Evolutionary conservation across 495 filamentous ascomycete genomes (phyloP), one percentile per base, ranked within the genome.

Genomic region (Chaetomium cochliodes): DNA sequence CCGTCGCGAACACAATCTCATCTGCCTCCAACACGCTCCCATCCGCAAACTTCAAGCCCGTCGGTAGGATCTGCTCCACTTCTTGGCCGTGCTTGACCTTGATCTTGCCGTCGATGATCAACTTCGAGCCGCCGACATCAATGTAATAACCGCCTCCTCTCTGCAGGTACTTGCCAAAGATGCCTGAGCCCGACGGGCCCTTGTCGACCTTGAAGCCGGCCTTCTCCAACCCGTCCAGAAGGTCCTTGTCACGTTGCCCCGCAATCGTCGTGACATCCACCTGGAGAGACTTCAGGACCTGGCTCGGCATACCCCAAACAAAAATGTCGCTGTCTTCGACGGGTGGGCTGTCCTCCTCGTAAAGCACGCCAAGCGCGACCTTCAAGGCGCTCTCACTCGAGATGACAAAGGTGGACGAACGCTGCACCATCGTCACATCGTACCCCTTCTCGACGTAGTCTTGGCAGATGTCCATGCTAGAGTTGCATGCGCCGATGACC

Each of bases 351-450:
- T 73, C 78, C 68, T 92, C 90, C 20, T 82, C 81, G 69, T 91
- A 96, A 0, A 88, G 67, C 0, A 80, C 82, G 16, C 73, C 82
- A n/a, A 88, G 70, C 3, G 81, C 65, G 46, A 88, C 80, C 15
- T 84, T 76, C 23, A 75, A 16, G 2, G 73, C 62, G 22, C 77
- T 63, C 6, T 85, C 73, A 16, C 82, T 85, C 0, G 84, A 82
- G 8, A 92, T 75, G 41, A 96, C 87, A 60, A 81, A 87, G 0
- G 92, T 93, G 16, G 86, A 85, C 0, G 87, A 88, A 20, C 92
- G 85, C 78, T 96, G 91, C 13, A 96, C 79, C 70, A 96, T 86
- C 11, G 90, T 93, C n/a, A 93, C 88, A n/a, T 89, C 81, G 67
- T 90, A 89, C 2, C 92, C 92, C 47, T 90, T 86, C 69, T 93